These are phyloP conservation scores for Heteromeles arbutifolia DNA, from an alignment of 306 rosid species.

Conservation along the genomic window DNA sequence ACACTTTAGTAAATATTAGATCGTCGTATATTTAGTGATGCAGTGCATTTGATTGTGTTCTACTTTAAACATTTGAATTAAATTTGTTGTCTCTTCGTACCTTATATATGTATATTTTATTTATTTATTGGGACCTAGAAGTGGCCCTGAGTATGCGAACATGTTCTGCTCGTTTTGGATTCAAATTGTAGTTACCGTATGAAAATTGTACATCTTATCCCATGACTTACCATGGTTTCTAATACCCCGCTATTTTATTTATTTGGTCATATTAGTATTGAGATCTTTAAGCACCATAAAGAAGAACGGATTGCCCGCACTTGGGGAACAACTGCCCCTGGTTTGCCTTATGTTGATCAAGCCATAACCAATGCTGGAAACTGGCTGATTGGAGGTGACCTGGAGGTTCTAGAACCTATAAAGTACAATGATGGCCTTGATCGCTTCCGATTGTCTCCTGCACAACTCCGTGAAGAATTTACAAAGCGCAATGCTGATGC, in stretches of 20 bases:
- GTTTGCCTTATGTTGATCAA: constrained; percentile 85
- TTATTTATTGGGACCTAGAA: too few species aligned
- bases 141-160: not conserved
- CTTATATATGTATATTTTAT: too few species aligned
- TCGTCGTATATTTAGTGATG: too few species aligned
- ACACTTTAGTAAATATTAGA: too few species aligned
- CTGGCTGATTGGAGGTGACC: constrained; percentile 98
- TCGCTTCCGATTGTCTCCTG: constrained; percentile 81
- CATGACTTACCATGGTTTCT: not conserved
- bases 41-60: too few species aligned
- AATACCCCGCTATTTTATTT: constrained; percentile 12
- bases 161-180: not conserved
- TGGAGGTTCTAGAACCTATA: constrained; percentile 83
- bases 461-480: constrained; percentile 81
- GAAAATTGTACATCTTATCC: not conserved
- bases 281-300: constrained; percentile 90
- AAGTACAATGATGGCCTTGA: constrained; percentile 90
- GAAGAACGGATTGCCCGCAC: constrained; percentile 96
- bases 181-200: not conserved
- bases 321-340: constrained; percentile 92
- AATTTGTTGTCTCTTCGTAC: too few species aligned
- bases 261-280: constrained; percentile 52
- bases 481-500: constrained; percentile 86
- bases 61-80: not conserved
- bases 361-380: constrained; percentile 75